Conservation (phyloP, 225 moss, liverwort and hornwort species). For the Sphagnum contortum region DNA sequence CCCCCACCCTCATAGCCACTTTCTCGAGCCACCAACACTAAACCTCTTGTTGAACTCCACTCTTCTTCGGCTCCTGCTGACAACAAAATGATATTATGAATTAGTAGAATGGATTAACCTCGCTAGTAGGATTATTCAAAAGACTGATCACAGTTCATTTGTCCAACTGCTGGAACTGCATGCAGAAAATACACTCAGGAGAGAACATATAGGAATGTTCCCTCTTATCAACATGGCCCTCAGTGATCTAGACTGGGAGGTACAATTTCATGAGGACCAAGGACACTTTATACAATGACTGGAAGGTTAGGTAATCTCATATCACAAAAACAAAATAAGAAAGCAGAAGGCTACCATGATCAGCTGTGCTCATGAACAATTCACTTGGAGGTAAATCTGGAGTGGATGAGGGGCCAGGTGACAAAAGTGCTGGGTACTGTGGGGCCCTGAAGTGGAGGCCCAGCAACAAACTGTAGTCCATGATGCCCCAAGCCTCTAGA, state of each 20-base stretch:
- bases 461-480: constrained; percentile 97
- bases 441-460: constrained; percentile 99
- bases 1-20: constrained; percentile 35
- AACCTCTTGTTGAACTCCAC: constrained; percentile 74
- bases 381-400: constrained; percentile 61
- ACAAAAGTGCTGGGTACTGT: constrained; percentile 80
- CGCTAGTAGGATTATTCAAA: background rate
- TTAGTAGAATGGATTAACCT: too few relatives aligned
- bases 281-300: too few relatives aligned
- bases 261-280: too few relatives aligned
- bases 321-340: too few relatives aligned
- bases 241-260: too few relatives aligned
- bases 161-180: too few relatives aligned
- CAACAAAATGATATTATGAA: too few relatives aligned
- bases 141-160: background rate
- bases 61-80: constrained; percentile 64
- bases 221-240: too few relatives aligned
- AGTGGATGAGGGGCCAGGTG: constrained; percentile 66
- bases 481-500: constrained; percentile 82
- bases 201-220: too few relatives aligned
- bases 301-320: too few relatives aligned
- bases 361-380: constrained; percentile 42
- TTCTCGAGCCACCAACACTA: constrained; percentile 76
- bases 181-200: too few relatives aligned
- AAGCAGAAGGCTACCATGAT: constrained; percentile 51